These are phyloP conservation scores for Lavandula angustifolia DNA, from an alignment of 257 asterid species.

Conservation along the genomic window DNA sequence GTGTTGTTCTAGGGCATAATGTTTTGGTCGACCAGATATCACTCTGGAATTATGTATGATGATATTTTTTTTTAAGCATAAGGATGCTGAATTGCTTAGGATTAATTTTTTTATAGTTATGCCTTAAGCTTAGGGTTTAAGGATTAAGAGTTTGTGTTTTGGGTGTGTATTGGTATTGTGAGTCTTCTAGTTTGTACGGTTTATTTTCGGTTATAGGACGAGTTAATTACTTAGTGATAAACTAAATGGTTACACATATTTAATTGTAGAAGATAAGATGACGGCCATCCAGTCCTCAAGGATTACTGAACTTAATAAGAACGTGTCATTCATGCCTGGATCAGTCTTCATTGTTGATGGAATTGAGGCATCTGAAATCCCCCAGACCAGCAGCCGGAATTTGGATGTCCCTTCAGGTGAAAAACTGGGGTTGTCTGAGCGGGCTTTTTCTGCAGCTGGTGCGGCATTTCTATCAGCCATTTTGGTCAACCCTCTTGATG, in stretches of 20 bases:
- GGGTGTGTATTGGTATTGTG: not conserved
- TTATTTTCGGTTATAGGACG: not conserved
- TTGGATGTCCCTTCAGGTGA: slow-evolving; percentile 31
- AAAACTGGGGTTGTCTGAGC: slow-evolving; percentile 56
- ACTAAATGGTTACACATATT: slow-evolving; percentile 10
- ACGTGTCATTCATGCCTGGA: slow-evolving; percentile 57
- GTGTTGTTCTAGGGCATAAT: slow-evolving; percentile 14
- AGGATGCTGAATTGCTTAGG: not conserved
- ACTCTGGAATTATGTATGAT: not conserved
- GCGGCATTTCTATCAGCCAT: slow-evolving; percentile 88
- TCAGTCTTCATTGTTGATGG: slow-evolving; percentile 40
- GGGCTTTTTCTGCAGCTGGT: slow-evolving; percentile 87
- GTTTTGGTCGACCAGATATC: not conserved
- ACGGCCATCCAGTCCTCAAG: slow-evolving; percentile 44
- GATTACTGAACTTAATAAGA: slow-evolving; percentile 34
- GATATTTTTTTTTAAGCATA: not conserved
- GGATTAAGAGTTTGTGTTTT: not conserved
- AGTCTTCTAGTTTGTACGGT: not conserved
- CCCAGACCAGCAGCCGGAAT: slow-evolving; percentile 30
- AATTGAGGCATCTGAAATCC: slow-evolving; percentile 37
- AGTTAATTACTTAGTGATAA: not conserved
- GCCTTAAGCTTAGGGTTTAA: not conserved
- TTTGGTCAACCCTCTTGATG: slow-evolving; percentile 87
- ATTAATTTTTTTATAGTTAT: slow-evolving; percentile 6
- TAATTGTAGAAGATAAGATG: slow-evolving; percentile 29